Evolutionary conservation across 192 early-diverging fungal genomes (phyloP).

Genomic region (Chytriomyces confervae): DNA sequence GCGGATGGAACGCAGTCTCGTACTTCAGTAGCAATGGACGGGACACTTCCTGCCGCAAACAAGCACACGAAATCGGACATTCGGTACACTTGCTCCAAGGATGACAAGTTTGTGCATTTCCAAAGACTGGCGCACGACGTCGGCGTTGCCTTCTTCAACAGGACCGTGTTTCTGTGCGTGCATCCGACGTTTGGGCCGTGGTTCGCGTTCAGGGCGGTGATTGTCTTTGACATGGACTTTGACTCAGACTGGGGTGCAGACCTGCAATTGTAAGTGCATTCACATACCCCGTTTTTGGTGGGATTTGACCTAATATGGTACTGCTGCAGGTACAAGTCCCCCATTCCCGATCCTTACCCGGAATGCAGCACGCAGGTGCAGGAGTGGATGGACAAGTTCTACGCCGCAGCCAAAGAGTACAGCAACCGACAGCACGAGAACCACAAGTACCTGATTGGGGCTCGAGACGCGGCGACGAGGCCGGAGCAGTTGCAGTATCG

Average conservation of each 20-base stretch:
- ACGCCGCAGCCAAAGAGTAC: conserved; percentile 22
- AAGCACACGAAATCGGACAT: neutral
- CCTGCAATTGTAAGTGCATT: neutral
- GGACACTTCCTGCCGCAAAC: too few relatives aligned
- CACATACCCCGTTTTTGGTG: neutral
- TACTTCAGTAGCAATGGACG: too few relatives aligned
- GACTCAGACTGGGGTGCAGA: neutral
- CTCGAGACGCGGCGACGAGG: conserved; percentile 32
- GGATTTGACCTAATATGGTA: neutral
- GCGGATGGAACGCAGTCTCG: too few relatives aligned
- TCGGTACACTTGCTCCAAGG: conserved; percentile 40
- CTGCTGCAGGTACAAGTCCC: neutral
- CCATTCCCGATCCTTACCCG: conserved; percentile 17
- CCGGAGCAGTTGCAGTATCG: conserved; percentile 6
- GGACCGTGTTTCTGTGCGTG: conserved; percentile 38
- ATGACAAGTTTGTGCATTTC: conserved; percentile 44
- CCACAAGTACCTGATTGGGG: conserved; percentile 28
- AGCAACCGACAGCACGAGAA: conserved; percentile 12
- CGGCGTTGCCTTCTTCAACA: conserved; percentile 39
- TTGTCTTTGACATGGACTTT: conserved; percentile 43
- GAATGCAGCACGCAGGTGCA: conserved; percentile 1
- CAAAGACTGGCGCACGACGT: conserved; percentile 37
- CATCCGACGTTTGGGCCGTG: conserved; percentile 45
- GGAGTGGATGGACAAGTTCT: conserved; percentile 26
- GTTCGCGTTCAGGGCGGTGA: conserved; percentile 45